Base-by-base conservation (phyloP, 108 stramenopile species). In the Conticribra weissflogii region DNA sequence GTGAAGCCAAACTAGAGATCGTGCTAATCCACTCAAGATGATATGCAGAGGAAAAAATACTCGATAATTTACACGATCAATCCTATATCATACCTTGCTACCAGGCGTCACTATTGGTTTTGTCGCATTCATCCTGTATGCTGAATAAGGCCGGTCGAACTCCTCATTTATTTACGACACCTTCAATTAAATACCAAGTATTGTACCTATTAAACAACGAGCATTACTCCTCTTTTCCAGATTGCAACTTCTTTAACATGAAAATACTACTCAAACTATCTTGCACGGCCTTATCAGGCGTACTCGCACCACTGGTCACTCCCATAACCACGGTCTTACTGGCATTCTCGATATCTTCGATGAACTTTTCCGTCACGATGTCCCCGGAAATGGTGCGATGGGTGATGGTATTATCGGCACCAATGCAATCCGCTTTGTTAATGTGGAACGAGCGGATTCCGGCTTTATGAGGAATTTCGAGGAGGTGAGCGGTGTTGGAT, bases 221-320 rank as follows among this genome's bases (percentile, higher is more conserved):
- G n/a, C n/a, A n/a, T 60, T 54, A 71, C 24, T 61, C 28, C 17
- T 45, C 60, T 2, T 18, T 67, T 12, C 41, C 60, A 53, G 63
- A 52, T 28, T 78, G 36, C 57, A 89, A 32, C 61, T 89, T 74
- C 61, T 92, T 96, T 63, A 96, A 77, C 85, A 96, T 78, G 59
- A 96, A 92, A 66, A 96, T 86, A 49, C 85, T 83, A 54, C 91
- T 87, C 68, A 96, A 80, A 47, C 90, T 81, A 54, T 94, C 92
- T 77, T 93, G 89, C 4, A 96, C 90, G 16, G 90, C 87, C 21
- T 85, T 86, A 68, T 96, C 96, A 8, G 96, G 93, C 14, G 97
- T 98, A 28, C 92, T 94, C n/a, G 97, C 97, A 3, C 97, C 97
- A n/a, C 90, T 91, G 18, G 97, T 98, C 7, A 98, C 95, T 17